Evolutionary conservation across 2,329 filamentous ascomycete species (phyloP).

Genomic region (Phialophora tarda): DNA sequence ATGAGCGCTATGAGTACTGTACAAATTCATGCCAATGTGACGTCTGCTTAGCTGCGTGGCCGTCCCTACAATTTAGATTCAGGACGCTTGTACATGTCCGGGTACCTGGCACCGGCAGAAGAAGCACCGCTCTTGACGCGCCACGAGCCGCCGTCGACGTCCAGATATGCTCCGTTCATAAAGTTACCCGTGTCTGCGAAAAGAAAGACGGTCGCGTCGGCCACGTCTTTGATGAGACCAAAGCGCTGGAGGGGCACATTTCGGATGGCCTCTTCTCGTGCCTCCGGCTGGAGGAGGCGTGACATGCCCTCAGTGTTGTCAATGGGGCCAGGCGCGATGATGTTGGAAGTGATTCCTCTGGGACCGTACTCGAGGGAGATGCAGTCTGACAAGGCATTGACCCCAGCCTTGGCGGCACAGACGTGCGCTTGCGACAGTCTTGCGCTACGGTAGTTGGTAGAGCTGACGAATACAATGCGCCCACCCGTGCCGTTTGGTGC

Average conservation of each 20-base stretch:
- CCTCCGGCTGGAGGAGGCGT: constrained; percentile 62
- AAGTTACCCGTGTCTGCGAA: constrained; percentile 86
- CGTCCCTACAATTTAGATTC: too few relatives aligned
- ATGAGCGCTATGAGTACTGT: too few relatives aligned
- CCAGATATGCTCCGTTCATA: constrained; percentile 79
- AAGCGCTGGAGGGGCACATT: constrained; percentile 73
- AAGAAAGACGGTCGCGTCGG: constrained; percentile 86
- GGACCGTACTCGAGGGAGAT: constrained; percentile 89
- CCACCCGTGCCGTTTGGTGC: constrained; percentile 19
- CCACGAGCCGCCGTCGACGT: constrained; percentile 56
- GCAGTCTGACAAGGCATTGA: constrained; percentile 80
- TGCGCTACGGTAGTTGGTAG: constrained; percentile 87
- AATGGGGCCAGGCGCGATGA: constrained; percentile 86
- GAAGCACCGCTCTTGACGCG: constrained; percentile 18
- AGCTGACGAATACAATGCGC: constrained; percentile 85
- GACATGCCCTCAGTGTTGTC: constrained; percentile 79
- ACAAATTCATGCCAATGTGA: too few relatives aligned
- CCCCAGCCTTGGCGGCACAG: constrained; percentile 83
- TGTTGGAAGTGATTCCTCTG: constrained; percentile 81
- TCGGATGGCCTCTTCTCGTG: constrained; percentile 54
- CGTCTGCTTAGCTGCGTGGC: too few relatives aligned
- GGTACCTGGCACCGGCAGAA: too few relatives aligned
- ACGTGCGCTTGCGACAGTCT: constrained; percentile 86
- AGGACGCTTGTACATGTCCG: too few relatives aligned
- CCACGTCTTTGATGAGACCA: constrained; percentile 82